Evolutionary conservation across 768 basidiomycete genomes (phyloP), one percentile per base, ranked within the genome.

Genomic region (Pleurotus eryngii): DNA sequence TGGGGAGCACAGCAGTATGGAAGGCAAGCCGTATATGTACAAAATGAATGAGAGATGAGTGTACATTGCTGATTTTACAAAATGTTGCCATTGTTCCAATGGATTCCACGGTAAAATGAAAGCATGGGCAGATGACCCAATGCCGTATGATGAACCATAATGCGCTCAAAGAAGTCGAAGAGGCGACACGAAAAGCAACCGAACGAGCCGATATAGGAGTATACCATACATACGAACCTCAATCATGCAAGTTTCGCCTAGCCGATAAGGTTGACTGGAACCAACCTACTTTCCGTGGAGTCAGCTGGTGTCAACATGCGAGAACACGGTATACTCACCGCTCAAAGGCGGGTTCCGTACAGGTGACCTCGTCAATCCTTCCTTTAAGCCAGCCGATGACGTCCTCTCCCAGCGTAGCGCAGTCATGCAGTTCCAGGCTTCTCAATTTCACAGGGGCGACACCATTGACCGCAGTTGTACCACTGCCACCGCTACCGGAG

Each of bases 321-420:
- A 61, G 35, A 26, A 27, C 47, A 47, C 59, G 30, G 30, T 35
- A 11, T 11, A 35, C 71, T 66, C 65, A 76, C 74, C 77, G 70
- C 57, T 76, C 85, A 65, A 75, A 81, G 46, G 78, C 65, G 17
- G 83, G 79, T 59, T 89, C 87, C 8, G 81, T 79, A 61, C 83
- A 86, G 24, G 79, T 72, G 1, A 90, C 86, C 27, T 82, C 81
- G 14, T 80, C 80, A 46, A 90, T 77, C 57, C 88, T 72, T 55
- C 70, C 75, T 66, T 77, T 79, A 63, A 91, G 63, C 89, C 88
- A 90, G 64, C 75, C 74, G 61, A 88, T 70, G 47, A 91, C 86
- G 65, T 91, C 89, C 67, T 80, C 77, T 1, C 87, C 87, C 11
- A 89, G 69, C 58, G 74, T 77, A 43, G 81, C 75, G 69, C 88